Evolutionary conservation across 345 rosid genomes (phyloP).

Genomic region (Chamaenerion angustifolium): DNA sequence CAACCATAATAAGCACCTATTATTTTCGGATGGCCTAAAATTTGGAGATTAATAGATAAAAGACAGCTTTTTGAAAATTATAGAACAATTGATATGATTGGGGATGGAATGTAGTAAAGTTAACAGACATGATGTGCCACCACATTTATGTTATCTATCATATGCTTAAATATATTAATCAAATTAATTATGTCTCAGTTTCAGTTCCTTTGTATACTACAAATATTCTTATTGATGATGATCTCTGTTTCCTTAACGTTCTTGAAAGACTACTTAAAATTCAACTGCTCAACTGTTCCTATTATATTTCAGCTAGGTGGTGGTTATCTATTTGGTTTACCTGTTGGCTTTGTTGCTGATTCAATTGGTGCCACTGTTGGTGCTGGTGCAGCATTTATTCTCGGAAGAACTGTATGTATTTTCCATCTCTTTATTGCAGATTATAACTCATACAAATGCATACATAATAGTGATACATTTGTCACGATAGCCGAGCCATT

Average conservation of each 20-base stretch:
- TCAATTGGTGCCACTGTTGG: constrained; percentile 90
- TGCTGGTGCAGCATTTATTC: constrained; percentile 88
- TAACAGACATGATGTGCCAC: too few species aligned
- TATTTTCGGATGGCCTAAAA: too few species aligned
- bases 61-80: not conserved
- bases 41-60: too few species aligned
- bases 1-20: too few species aligned
- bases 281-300: constrained; percentile 6
- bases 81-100: not conserved
- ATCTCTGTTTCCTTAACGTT: too few species aligned
- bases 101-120: not conserved
- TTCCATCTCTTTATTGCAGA: not conserved
- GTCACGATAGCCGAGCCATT: not conserved
- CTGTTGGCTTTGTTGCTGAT: constrained; percentile 87
- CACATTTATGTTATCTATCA: too few species aligned
- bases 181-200: too few species aligned
- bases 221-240: too few species aligned
- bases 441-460: too few species aligned
- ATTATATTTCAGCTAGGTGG: constrained; percentile 77
- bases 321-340: constrained; percentile 93
- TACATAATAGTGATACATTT: not conserved
- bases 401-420: constrained; percentile 64
- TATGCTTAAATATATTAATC: too few species aligned
- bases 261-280: not conserved
- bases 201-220: too few species aligned